These are phyloP conservation scores for Termitomyces sp. DNA, from an alignment of 768 basidiomycete genomes.

Conservation along the genomic window DNA sequence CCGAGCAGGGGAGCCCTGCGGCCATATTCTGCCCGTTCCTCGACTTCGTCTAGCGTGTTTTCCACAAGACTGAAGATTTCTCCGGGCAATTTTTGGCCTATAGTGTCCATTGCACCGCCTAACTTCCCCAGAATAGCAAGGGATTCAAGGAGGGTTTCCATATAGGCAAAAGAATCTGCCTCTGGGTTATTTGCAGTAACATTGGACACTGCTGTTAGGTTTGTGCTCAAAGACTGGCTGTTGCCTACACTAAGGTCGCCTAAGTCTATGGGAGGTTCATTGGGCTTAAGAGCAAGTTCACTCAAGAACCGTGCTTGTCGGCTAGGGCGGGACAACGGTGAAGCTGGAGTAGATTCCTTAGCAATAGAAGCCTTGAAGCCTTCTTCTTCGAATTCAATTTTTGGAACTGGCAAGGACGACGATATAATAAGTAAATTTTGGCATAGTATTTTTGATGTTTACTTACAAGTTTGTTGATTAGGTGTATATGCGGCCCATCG, in stretches of 20 bases:
- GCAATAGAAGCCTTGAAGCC: slow-evolving; percentile 20
- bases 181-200: slow-evolving; percentile 63
- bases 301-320: slow-evolving; percentile 61
- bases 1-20: slow-evolving; percentile 40
- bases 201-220: slow-evolving; percentile 14
- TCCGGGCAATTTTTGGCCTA: slow-evolving; percentile 75
- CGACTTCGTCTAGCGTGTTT: slow-evolving; percentile 83
- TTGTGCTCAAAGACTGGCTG: slow-evolving; percentile 11
- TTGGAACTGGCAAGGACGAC: slow-evolving; percentile 45
- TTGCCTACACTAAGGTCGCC: slow-evolving; percentile 35
- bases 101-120: slow-evolving; percentile 74
- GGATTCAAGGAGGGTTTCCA: slow-evolving; percentile 92
- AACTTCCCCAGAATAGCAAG: slow-evolving; percentile 87
- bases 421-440: not conserved
- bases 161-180: slow-evolving; percentile 87
- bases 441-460: not conserved
- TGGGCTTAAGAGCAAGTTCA: slow-evolving; percentile 63
- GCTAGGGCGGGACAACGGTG: slow-evolving; percentile 35
- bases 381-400: slow-evolving; percentile 61
- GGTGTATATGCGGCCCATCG: slow-evolving; percentile 85
- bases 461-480: slow-evolving; percentile 73
- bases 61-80: slow-evolving; percentile 88
- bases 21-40: slow-evolving; percentile 82
- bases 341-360: slow-evolving; percentile 32
- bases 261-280: slow-evolving; percentile 71